Evolutionary conservation across 1,284 basidiomycete genomes (phyloP).

Genomic region (Pyrrhoderma noxium): DNA sequence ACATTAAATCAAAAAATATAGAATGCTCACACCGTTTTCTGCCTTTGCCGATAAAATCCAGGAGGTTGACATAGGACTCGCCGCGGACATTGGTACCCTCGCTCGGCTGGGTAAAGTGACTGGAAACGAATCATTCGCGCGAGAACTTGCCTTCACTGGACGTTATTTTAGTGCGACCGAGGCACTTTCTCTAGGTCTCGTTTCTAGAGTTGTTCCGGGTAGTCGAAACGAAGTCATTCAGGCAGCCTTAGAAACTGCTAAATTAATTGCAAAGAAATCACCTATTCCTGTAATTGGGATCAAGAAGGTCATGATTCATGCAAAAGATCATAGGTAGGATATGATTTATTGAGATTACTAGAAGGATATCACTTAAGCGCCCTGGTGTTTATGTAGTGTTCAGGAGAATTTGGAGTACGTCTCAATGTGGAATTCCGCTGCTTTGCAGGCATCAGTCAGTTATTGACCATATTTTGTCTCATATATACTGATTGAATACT

Average conservation of each 20-base stretch:
- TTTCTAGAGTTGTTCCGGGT: conserved; percentile 71
- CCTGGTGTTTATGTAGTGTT: conserved; percentile 40
- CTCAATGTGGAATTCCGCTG: conserved; percentile 67
- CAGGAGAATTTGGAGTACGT: conserved; percentile 76
- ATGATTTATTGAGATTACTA: not conserved
- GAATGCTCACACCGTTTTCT: no score
- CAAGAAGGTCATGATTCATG: conserved; percentile 72
- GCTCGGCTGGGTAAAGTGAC: conserved; percentile 79
- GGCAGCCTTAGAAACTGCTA: conserved; percentile 62
- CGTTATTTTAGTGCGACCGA: conserved; percentile 66
- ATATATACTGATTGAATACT: no score
- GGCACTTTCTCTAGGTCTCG: conserved; percentile 68
- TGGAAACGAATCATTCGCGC: conserved; percentile 71
- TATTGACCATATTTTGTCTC: not conserved
- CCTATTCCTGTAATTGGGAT: conserved; percentile 77
- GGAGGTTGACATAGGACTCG: conserved; percentile 89
- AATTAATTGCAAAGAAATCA: conserved; percentile 67
- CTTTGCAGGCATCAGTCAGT: conserved; percentile 63
- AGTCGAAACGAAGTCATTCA: conserved; percentile 48
- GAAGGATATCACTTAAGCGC: not conserved
- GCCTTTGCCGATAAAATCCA: conserved; percentile 29
- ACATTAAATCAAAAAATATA: no score
- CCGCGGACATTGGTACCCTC: conserved; percentile 87
- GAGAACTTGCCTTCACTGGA: conserved; percentile 78
- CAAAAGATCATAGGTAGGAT: conserved; percentile 64